Percentiles rank a stretch among this genome's conserved stretches.
These are phyloP conservation scores for Erythrophleum ivorense DNA, from an alignment of 331 rosid genomes.

Conservation along the genomic window DNA sequence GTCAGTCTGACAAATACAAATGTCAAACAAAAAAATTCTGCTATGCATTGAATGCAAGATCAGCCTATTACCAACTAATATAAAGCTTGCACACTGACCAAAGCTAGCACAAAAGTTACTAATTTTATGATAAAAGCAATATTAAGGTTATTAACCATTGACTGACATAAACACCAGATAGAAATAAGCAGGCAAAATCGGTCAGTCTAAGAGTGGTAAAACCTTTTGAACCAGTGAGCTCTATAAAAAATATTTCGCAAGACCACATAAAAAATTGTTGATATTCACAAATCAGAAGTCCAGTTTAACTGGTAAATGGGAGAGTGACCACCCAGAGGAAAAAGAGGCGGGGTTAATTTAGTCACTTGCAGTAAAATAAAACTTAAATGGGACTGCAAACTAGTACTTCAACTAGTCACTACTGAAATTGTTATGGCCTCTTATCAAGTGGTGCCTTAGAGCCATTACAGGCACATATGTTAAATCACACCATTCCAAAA, in stretches of 20 bases:
- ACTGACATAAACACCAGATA: background rate
- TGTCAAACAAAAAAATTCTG: too few relatives aligned
- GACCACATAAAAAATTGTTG: conserved; percentile 6
- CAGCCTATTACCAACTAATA: too few relatives aligned
- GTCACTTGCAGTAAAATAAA: background rate
- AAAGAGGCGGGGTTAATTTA: background rate
- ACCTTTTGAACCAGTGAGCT: background rate
- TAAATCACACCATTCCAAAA: background rate
- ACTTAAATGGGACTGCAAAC: background rate
- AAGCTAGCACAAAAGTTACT: too few relatives aligned
- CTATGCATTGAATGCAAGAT: too few relatives aligned
- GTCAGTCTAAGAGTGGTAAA: background rate
- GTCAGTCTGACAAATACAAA: too few relatives aligned
- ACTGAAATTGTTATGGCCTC: background rate
- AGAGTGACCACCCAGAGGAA: background rate
- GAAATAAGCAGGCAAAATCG: conserved; percentile 3
- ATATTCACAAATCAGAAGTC: conserved; percentile 15
- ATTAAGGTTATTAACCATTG: too few relatives aligned
- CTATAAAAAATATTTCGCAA: conserved; percentile 13
- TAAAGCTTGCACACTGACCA: too few relatives aligned
- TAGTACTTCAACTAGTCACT: background rate
- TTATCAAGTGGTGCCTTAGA: background rate
- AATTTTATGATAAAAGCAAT: too few relatives aligned
- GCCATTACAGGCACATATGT: background rate
- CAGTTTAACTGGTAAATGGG: background rate